phyloP scores from a whole-genome alignment of 2,329 filamentous ascomycete genomes.

The Cladobotryum mycophilum region DNA sequence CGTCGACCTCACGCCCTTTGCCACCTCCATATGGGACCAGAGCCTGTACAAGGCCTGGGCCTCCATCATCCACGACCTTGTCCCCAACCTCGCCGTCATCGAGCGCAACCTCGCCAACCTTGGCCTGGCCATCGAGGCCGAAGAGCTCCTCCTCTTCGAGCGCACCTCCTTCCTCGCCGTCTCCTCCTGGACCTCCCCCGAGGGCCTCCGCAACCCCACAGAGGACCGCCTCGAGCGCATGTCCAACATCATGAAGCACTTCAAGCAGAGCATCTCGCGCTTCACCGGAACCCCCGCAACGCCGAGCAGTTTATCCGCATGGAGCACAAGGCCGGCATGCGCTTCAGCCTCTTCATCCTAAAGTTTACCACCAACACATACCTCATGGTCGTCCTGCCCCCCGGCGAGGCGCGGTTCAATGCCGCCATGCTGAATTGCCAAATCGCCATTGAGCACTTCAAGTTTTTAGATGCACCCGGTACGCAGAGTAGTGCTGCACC shows the following conservation, averaged over 20 bases:
- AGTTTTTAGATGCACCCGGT: conserved; percentile 51
- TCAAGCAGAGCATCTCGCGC: conserved; percentile 77
- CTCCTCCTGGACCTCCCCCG: conserved; percentile 76
- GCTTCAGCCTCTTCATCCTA: conserved; percentile 90
- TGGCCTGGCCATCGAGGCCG: conserved; percentile 79
- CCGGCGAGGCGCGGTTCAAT: conserved; percentile 87
- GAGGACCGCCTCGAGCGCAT: conserved; percentile 90
- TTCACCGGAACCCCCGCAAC: conserved; percentile 74
- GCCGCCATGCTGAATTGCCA: conserved; percentile 84
- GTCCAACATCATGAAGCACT: conserved; percentile 96
- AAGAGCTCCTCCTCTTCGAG: conserved; percentile 93
- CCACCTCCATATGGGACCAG: conserved; percentile 98
- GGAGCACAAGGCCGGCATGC: conserved; percentile 68
- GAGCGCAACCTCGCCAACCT: conserved; percentile 79
- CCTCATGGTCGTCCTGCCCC: conserved; percentile 83
- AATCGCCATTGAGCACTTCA: conserved; percentile 77
- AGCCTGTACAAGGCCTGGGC: conserved; percentile 98
- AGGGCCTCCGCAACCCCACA: conserved; percentile 75
- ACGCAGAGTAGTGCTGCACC: conserved; percentile 12
- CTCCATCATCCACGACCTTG: conserved; percentile 92
- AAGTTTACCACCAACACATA: conserved; percentile 98
- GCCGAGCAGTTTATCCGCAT: conserved; percentile 76
- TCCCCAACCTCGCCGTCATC: conserved; percentile 87
- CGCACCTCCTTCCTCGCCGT: conserved; percentile 93
- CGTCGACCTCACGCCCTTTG: conserved; percentile 77